phyloP scores from a whole-genome alignment of 208 protist genomes.

The Trypanosoma lewisi region DNA sequence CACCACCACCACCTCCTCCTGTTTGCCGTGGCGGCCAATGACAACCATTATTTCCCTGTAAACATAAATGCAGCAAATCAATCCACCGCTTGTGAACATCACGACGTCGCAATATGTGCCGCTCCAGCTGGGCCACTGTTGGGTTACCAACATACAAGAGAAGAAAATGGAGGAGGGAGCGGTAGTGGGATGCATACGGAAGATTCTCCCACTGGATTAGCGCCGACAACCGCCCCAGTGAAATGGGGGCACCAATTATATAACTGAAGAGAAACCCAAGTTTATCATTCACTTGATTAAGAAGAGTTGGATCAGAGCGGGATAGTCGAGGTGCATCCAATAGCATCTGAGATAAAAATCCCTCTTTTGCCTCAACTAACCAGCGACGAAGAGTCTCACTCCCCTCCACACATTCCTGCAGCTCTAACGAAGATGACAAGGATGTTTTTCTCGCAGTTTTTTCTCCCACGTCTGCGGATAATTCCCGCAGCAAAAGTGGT shows the following conservation, averaged over 20 bases:
- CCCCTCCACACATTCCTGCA: slow-evolving; percentile 21
- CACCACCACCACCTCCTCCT: too few species aligned
- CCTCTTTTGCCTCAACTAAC: slow-evolving; percentile 21
- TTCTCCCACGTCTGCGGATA: neutral
- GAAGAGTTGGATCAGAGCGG: slow-evolving; percentile 2
- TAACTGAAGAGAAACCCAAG: slow-evolving; percentile 24
- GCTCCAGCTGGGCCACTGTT: slow-evolving; percentile 31
- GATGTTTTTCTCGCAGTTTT: neutral
- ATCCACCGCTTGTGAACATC: slow-evolving; percentile 21
- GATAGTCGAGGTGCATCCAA: neutral
- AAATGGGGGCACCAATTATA: slow-evolving; percentile 38
- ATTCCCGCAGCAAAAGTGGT: neutral
- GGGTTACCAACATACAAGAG: slow-evolving; percentile 35
- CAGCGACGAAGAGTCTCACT: slow-evolving; percentile 24
- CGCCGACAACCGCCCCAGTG: slow-evolving; percentile 40
- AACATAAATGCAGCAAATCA: slow-evolving; percentile 3
- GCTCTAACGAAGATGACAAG: neutral
- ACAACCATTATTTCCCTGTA: neutral
- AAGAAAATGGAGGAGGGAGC: slow-evolving; percentile 53
- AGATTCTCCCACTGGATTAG: slow-evolving; percentile 47
- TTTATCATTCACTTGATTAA: slow-evolving; percentile 21
- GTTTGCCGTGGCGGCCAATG: slow-evolving; percentile 4
- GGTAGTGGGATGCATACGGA: slow-evolving; percentile 34
- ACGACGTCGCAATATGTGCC: slow-evolving; percentile 24
- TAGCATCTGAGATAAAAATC: neutral